A percentile compares a stretch with the other conserved stretches of the same genome.
Evolutionary conservation across 495 filamentous ascomycete genomes (phyloP).

Genomic region (Hypoxylon crocopeplum): DNA sequence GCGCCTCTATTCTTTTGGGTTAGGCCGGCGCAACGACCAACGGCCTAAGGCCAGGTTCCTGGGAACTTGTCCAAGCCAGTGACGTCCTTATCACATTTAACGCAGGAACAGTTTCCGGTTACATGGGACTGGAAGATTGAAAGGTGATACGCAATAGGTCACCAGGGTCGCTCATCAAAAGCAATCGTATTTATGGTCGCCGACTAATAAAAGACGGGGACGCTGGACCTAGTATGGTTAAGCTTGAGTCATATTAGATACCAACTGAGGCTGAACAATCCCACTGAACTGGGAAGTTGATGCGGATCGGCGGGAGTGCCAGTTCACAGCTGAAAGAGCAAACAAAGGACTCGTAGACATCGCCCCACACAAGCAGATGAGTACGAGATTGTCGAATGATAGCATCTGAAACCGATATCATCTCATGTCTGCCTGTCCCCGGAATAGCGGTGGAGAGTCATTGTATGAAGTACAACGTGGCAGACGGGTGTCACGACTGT

Average conservation of each 20-base stretch:
- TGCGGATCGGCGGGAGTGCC: conserved; percentile 6
- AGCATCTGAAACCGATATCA: conserved; percentile 32
- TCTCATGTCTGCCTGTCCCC: conserved; percentile 25
- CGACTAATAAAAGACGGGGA: conserved; percentile 21
- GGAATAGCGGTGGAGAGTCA: conserved; percentile 29
- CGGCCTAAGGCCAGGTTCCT: conserved; percentile 9
- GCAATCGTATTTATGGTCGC: conserved; percentile 19
- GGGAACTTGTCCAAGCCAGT: neutral
- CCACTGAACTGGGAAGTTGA: conserved; percentile 3
- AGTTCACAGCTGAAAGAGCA: conserved; percentile 16
- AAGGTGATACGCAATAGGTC: conserved; percentile 5
- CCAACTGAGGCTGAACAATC: conserved; percentile 6
- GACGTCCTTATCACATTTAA: conserved; percentile 20
- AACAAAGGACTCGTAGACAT: conserved; percentile 20
- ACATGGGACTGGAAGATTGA: conserved; percentile 21
- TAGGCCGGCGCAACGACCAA: conserved; percentile 16
- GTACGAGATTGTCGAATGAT: conserved; percentile 25
- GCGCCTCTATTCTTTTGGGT: conserved; percentile 6
- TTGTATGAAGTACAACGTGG: conserved; percentile 4
- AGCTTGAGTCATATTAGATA: neutral
- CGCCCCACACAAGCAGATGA: conserved; percentile 4
- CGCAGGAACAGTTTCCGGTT: conserved; percentile 1
- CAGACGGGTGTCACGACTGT: conserved; percentile 20
- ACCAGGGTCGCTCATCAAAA: neutral
- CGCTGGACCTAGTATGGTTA: neutral